Percentiles rank a stretch among this genome's conserved stretches.
phyloP scores from a whole-genome alignment of 768 basidiomycete species.

The Serendipita vermifera region DNA sequence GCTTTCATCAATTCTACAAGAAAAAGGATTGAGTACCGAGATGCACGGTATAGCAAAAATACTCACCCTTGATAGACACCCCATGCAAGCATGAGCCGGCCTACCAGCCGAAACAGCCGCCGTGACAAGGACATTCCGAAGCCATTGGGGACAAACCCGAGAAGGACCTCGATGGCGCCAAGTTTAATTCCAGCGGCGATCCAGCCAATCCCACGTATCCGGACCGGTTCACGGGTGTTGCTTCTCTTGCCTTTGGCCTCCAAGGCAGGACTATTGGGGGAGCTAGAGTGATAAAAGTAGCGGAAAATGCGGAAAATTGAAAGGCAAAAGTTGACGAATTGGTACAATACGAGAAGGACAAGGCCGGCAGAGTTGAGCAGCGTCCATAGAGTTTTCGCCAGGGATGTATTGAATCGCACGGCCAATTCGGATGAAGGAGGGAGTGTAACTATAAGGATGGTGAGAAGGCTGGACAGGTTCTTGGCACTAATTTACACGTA shows the following conservation, averaged over 20 bases:
- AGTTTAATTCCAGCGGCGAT: slow-evolving; percentile 46
- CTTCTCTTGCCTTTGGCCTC: background rate
- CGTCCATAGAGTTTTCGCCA: slow-evolving; percentile 33
- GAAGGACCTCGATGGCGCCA: slow-evolving; percentile 48
- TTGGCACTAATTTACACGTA: slow-evolving; percentile 24
- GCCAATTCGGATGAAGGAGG: slow-evolving; percentile 16
- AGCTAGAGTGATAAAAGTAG: slow-evolving; percentile 14
- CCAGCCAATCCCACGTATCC: slow-evolving; percentile 51
- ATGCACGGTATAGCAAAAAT: background rate
- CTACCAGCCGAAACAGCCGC: slow-evolving; percentile 43
- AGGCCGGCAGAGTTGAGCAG: slow-evolving; percentile 52
- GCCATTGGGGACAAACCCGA: slow-evolving; percentile 45
- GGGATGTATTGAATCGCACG: slow-evolving; percentile 31
- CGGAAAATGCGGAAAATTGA: slow-evolving; percentile 44
- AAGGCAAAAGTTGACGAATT: slow-evolving; percentile 45
- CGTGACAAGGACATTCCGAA: slow-evolving; percentile 45
- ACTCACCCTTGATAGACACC: slow-evolving; percentile 59
- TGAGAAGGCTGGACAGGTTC: background rate
- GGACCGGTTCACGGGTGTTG: slow-evolving; percentile 26
- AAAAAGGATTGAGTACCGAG: background rate
- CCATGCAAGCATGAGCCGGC: slow-evolving; percentile 42
- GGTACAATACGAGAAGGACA: slow-evolving; percentile 42
- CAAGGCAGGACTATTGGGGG: background rate
- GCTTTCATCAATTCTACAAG: background rate
- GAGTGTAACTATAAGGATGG: background rate